Base-by-base conservation (phyloP, 2,329 filamentous ascomycete genomes). In the Arthrocladium fulminans region DNA sequence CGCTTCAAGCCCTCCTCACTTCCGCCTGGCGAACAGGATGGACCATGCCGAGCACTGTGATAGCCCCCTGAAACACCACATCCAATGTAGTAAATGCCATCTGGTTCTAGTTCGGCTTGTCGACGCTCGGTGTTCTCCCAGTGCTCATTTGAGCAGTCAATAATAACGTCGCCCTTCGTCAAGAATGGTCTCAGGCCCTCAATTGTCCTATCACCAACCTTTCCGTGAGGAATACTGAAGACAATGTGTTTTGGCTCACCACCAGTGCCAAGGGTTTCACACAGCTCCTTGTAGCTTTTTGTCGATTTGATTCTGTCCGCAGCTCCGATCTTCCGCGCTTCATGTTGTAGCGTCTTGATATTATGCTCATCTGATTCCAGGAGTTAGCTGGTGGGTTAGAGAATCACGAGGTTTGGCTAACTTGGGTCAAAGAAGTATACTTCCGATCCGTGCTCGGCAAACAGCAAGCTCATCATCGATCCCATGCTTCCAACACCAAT, bases 41-140 rank as follows among this genome's bases (percentile, higher is more conserved):
- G 82, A 0, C 83, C 83, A 34, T 73, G 70, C 34, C 80, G 69
- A 1, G 82, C 82, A 41, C 78, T 76, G 59, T 85, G 81, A 60
- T 85, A 85, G 0, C 82, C 83, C 7, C 82, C 82, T 32, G 75
- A 81, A 1, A 86, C 80, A 29, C 83, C 83, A 60, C 78, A 77
- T 2, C 82, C 82, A 47, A 86, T 73, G 61, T 82, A 86, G 34
- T 72, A 69, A 13, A 86, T 72, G 0, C 79, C 80, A 19, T 75
- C 71, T 0, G 70, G 65, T 2, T 72, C 68, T 35, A 79, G 73
- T 48, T 77, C 74, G 24, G 69, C 68, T 57, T 85, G 81, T 32
- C 81, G 67, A 9, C 78, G 63, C 59, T 86, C 77, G 0, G 82
- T 86, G 40, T 76, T 78, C 29, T 72, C 65, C 64, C 79, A 85